phyloP scores from a whole-genome alignment of 306 rosid genomes.

The Leucaena leucocephala region DNA sequence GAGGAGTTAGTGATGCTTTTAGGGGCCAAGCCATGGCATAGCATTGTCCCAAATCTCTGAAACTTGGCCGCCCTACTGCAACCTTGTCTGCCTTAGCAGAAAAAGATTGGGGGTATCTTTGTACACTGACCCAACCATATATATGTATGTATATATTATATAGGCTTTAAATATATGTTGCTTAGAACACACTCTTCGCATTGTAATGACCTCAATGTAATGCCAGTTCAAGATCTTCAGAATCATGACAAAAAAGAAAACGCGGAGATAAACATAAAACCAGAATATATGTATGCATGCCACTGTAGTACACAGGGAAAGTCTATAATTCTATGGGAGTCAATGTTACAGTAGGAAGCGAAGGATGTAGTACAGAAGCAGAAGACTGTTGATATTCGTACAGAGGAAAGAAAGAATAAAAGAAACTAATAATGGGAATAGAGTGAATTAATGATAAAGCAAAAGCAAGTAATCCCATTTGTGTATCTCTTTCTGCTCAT shows the following conservation, averaged over 20 bases:
- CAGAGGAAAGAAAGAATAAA: constrained; percentile 33
- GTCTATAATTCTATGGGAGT: constrained; percentile 38
- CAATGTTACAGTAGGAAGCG: constrained; percentile 6
- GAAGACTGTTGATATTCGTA: constrained; percentile 35
- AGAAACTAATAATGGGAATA: background rate
- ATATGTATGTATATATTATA: constrained; percentile 1
- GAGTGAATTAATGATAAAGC: constrained; percentile 8
- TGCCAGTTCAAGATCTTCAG: constrained; percentile 24
- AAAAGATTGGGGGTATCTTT: constrained; percentile 91
- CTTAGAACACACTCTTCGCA: constrained; percentile 1
- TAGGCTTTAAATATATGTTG: background rate
- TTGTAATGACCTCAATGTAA: constrained; percentile 29
- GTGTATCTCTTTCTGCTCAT: background rate
- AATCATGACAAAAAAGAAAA: constrained; percentile 33
- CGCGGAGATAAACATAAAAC: background rate
- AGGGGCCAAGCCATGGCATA: constrained; percentile 50
- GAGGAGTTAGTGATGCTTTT: constrained; percentile 39
- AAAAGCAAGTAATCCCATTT: background rate
- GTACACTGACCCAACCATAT: constrained; percentile 46
- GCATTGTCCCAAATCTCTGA: constrained; percentile 62
- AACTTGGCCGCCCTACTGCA: constrained; percentile 58
- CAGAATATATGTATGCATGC: constrained; percentile 34
- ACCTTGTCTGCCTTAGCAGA: constrained; percentile 70
- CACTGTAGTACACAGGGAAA: constrained; percentile 27
- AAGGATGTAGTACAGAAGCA: constrained; percentile 27